phyloP scores from a whole-genome alignment of 2,329 filamentous ascomycete species.

The Lasiodiplodia citricola region DNA sequence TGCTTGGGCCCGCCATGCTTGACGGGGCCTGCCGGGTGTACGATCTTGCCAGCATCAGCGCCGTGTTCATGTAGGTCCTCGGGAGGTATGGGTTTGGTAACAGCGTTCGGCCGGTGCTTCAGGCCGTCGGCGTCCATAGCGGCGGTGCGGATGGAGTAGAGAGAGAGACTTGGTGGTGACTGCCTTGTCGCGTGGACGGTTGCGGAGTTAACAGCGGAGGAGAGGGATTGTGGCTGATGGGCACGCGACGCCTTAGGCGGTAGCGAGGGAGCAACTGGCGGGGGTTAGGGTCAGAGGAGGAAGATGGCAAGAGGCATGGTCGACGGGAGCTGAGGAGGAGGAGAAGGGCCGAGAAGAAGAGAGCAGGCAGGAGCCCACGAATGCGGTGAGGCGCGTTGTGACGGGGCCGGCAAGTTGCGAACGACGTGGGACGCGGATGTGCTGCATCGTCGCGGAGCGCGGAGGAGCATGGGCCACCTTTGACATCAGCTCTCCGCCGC shows the following conservation, averaged over 20 bases:
- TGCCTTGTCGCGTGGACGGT: constrained; percentile 6
- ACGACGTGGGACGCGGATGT: neutral
- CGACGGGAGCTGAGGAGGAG: neutral
- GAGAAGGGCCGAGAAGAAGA: constrained; percentile 13
- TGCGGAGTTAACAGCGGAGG: constrained; percentile 13
- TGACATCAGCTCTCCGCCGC: constrained; percentile 4
- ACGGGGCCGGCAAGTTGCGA: constrained; percentile 17
- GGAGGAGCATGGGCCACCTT: constrained; percentile 16
- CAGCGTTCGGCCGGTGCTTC: constrained; percentile 36
- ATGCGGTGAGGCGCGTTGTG: constrained; percentile 15
- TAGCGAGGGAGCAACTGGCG: neutral
- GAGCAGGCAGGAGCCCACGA: constrained; percentile 5
- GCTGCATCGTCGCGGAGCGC: neutral
- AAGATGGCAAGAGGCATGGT: constrained; percentile 17
- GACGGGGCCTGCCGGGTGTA: constrained; percentile 45
- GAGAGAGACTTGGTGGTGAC: neutral
- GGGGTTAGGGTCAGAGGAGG: constrained; percentile 19
- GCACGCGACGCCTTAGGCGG: constrained; percentile 12
- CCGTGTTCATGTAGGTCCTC: constrained; percentile 11
- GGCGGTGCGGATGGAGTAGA: constrained; percentile 6
- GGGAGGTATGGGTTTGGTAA: constrained; percentile 12
- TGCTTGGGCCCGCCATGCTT: constrained; percentile 52
- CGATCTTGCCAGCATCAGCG: constrained; percentile 1
- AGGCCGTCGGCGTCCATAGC: constrained; percentile 38
- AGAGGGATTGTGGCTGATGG: neutral